These are phyloP conservation scores for Trichoderma endophyticum DNA, from an alignment of 2,329 filamentous ascomycete genomes.

Conservation along the genomic window DNA sequence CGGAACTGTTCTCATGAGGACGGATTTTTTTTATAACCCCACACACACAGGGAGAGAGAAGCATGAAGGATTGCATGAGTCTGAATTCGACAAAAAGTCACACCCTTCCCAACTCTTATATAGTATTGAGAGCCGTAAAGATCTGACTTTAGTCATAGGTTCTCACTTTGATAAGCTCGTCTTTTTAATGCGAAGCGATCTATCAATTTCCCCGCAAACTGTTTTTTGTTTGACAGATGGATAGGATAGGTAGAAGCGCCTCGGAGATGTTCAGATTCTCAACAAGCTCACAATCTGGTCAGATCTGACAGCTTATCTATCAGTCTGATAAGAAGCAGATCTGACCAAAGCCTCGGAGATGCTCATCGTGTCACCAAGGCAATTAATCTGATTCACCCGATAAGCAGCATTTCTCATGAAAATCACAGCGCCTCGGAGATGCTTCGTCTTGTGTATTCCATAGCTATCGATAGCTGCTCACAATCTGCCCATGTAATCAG, in stretches of 20 bases:
- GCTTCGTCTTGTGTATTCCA: not conserved
- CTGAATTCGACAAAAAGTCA: not conserved
- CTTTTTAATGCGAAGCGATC: not conserved
- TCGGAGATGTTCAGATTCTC: not conserved
- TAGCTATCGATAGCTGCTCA: not conserved
- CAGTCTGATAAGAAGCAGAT: not conserved
- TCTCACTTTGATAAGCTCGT: no score
- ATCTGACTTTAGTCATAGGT: not conserved
- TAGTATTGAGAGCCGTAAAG: not conserved
- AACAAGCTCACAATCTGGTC: not conserved
- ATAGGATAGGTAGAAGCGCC: not conserved
- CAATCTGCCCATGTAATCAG: not conserved
- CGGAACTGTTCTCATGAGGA: not conserved
- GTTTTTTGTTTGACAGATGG: not conserved
- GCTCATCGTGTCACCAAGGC: not conserved
- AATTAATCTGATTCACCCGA: not conserved
- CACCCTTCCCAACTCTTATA: not conserved
- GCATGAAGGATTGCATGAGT: not conserved
- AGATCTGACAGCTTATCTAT: not conserved
- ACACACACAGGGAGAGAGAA: not conserved
- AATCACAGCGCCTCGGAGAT: not conserved
- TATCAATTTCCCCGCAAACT: not conserved
- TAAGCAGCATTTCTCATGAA: not conserved
- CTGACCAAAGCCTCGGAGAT: not conserved
- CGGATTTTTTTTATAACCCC: not conserved